Percentiles rank a stretch among this genome's conserved stretches.
These are phyloP conservation scores for Nectriaceae sp. DNA, from an alignment of 2,329 filamentous ascomycete species.

Conservation along the genomic window DNA sequence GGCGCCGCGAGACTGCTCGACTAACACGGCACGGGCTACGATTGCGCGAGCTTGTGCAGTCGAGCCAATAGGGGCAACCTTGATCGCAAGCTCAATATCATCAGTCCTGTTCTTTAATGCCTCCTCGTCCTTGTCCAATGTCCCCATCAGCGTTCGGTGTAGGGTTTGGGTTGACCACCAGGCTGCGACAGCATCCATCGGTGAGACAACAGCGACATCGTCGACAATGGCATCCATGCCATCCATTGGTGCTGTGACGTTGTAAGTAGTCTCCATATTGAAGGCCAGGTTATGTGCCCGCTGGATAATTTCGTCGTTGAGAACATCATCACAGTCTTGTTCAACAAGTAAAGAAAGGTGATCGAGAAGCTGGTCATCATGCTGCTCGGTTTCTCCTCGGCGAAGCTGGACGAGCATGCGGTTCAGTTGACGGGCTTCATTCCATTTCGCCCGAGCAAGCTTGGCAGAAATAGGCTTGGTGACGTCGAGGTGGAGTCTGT, in stretches of 20 bases:
- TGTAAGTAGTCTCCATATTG: conserved; percentile 74
- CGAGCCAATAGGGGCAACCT: conserved; percentile 76
- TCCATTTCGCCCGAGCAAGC: conserved; percentile 78
- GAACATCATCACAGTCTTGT: conserved; percentile 78
- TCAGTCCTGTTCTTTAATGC: conserved; percentile 23
- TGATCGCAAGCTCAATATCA: conserved; percentile 68
- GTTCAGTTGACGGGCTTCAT: conserved; percentile 71
- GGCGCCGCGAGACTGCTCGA: conserved; percentile 53
- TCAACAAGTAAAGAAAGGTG: conserved; percentile 77
- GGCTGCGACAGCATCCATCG: conserved; percentile 85
- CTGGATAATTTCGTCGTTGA: conserved; percentile 77
- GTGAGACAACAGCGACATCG: conserved; percentile 80
- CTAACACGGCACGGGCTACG: conserved; percentile 59
- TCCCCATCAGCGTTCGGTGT: conserved; percentile 67
- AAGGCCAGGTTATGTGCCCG: conserved; percentile 88
- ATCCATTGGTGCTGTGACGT: conserved; percentile 62
- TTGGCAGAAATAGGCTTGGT: conserved; percentile 72
- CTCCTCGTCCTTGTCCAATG: conserved; percentile 55
- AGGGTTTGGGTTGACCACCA: conserved; percentile 83
- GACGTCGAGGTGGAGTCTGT: conserved; percentile 63
- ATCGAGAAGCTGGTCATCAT: conserved; percentile 66
- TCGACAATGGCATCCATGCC: conserved; percentile 83
- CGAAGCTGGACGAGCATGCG: conserved; percentile 45
- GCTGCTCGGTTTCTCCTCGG: conserved; percentile 43
- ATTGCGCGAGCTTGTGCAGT: conserved; percentile 64